Evolutionary conservation across 2,329 filamentous ascomycete genomes (phyloP), one percentile per base, ranked within the genome.

Genomic region (Penicillium italicum): DNA sequence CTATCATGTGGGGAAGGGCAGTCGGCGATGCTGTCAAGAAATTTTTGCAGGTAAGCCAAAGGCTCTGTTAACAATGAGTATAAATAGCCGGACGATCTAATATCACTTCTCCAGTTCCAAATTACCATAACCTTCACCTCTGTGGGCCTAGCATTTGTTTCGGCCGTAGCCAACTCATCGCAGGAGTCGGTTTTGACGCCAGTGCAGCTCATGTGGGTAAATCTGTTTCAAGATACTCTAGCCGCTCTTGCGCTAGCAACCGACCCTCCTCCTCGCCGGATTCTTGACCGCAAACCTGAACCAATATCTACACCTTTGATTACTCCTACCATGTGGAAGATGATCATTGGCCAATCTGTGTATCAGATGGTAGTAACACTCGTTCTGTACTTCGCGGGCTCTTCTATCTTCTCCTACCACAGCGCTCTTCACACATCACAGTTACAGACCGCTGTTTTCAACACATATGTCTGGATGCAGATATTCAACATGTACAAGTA

Each of bases 391-490:
- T 88, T 87, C 56, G 83, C 80, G 0, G 85, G 84, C 1, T 74
- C 74, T 50, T 68, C 74, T 8, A 81, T 88, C 34, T 78, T 88
- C 16, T 66, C 75, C 43, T 85, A 83, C 63, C 52, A 62, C 68
- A 78, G 45, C 58, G 68, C 16, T 51, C 69, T 50, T 55, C 63
- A 79, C 46, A 71, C 75, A 41, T 70, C 72, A 22, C 72, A 82
- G 61, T 74, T 85, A 33, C 77, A 83, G 59, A 86, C 85, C 0
- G 77, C 87, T 55, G 81, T 88, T 44, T 88, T 88, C 75, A 88
- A 88, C 71, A 84, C 82, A 0, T 88, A 86, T 63, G 85, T 88
- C 2, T 88, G 85, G 85, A 84, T 88, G 79, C 85, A 88, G 65
- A 86, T 88, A 58, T 88, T 88, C 75, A 88, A 88, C 69, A 80